These are phyloP conservation scores for Boletus rubescentipes DNA, from an alignment of 768 basidiomycete species.

Conservation along the genomic window DNA sequence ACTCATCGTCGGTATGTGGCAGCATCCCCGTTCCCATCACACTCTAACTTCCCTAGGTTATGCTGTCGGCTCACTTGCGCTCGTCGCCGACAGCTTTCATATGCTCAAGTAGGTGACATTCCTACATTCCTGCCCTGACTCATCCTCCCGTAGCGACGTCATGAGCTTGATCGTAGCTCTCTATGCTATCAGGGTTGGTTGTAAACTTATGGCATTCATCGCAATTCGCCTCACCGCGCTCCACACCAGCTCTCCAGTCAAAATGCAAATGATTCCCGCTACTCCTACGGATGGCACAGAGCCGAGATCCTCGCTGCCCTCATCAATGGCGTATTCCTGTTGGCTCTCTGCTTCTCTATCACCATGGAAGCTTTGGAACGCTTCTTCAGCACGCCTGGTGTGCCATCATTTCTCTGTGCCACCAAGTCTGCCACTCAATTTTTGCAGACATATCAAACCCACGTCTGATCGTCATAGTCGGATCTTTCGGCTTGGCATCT, in stretches of 20 bases:
- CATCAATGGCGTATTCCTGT: conserved; percentile 94
- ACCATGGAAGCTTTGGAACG: conserved; percentile 88
- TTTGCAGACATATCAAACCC: conserved; percentile 83
- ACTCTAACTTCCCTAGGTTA: conserved; percentile 56
- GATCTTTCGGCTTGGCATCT: conserved; percentile 82
- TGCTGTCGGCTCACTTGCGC: conserved; percentile 92
- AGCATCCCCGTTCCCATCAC: conserved; percentile 9
- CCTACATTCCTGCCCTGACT: conserved; percentile 7
- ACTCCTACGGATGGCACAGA: conserved; percentile 99
- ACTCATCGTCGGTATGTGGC: conserved; percentile 64
- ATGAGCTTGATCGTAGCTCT: conserved; percentile 93
- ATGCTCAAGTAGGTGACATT: conserved; percentile 84
- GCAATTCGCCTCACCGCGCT: conserved; percentile 1
- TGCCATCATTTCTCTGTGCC: conserved; percentile 7
- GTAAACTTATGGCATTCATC: conserved; percentile 1
- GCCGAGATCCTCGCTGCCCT: conserved; percentile 96
- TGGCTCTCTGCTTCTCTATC: conserved; percentile 96
- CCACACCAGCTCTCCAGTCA: conserved; percentile 59
- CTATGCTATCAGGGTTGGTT: conserved; percentile 80
- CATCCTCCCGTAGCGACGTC: conserved; percentile 69
- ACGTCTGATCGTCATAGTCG: conserved; percentile 85
- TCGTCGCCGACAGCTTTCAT: conserved; percentile 96
- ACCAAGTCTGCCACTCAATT: conserved; percentile 1
- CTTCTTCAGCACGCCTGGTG: conserved; percentile 83
- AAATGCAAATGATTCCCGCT: conserved; percentile 62